phyloP scores from a whole-genome alignment of 257 asterid species.

The Prunella vulgaris region DNA sequence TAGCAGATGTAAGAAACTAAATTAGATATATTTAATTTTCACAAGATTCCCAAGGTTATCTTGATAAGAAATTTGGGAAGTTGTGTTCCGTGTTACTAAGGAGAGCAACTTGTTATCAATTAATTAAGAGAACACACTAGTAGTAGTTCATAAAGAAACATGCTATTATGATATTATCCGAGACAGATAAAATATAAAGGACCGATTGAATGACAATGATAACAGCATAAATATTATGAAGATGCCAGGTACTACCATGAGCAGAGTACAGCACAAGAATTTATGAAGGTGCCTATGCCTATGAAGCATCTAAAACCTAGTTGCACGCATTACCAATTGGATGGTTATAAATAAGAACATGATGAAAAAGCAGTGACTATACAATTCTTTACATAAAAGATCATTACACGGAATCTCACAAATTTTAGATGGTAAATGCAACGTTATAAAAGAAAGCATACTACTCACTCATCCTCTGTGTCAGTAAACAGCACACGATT shows the following conservation, averaged over 20 bases:
- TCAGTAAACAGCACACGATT: slow-evolving; percentile 93
- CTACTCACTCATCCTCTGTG: slow-evolving; percentile 97
- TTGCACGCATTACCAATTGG: slow-evolving; percentile 4
- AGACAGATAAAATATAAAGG: background rate
- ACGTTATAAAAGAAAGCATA: slow-evolving; percentile 37
- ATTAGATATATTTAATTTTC: background rate
- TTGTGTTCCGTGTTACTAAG: background rate
- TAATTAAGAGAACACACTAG: background rate
- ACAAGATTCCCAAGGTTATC: background rate
- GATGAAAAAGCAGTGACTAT: slow-evolving; percentile 6
- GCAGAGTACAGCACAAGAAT: background rate
- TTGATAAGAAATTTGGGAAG: background rate
- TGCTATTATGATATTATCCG: background rate
- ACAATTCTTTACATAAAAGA: slow-evolving; percentile 1
- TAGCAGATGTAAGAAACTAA: background rate
- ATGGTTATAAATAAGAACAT: background rate
- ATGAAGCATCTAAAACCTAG: background rate
- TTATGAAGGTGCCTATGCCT: background rate
- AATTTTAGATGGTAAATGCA: slow-evolving; percentile 13
- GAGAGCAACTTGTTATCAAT: background rate
- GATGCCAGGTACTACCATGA: background rate
- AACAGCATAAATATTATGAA: no score
- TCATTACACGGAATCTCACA: background rate
- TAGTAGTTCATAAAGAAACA: background rate
- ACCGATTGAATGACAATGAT: background rate